Evolutionary conservation across 2,329 filamentous ascomycete species (phyloP).

Genomic region (Cordyceps cicadae): DNA sequence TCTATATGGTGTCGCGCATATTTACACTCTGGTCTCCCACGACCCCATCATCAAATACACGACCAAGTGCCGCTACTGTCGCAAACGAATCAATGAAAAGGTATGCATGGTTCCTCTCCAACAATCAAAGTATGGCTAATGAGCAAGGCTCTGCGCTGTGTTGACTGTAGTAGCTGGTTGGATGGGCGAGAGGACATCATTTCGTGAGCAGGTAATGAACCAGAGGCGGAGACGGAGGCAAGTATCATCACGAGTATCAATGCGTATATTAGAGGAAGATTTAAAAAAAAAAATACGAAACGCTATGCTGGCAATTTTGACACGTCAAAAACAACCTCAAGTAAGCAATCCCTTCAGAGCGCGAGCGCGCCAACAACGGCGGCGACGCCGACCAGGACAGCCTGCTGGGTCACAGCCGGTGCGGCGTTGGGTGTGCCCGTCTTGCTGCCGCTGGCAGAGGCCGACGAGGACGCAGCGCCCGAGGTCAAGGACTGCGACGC

Average conservation of each 20-base stretch:
- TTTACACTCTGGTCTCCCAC: slow-evolving; percentile 52
- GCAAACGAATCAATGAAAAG: slow-evolving; percentile 54
- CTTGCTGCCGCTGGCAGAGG: slow-evolving; percentile 13
- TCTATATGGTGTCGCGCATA: slow-evolving; percentile 54
- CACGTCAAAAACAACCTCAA: neutral
- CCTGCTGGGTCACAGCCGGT: slow-evolving; percentile 26
- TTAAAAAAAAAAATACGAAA: neutral
- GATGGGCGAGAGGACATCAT: slow-evolving; percentile 38
- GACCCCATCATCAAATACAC: slow-evolving; percentile 65
- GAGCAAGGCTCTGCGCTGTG: slow-evolving; percentile 35
- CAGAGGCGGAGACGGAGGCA: neutral
- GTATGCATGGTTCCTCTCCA: slow-evolving; percentile 26
- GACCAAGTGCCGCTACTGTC: slow-evolving; percentile 60
- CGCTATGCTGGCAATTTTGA: neutral
- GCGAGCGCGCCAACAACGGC: slow-evolving; percentile 28
- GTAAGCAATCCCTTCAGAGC: slow-evolving; percentile 18
- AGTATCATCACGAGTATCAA: neutral
- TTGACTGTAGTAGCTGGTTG: slow-evolving; percentile 44
- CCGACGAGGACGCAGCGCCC: slow-evolving; percentile 10
- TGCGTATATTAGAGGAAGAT: neutral
- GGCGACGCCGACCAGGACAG: slow-evolving; percentile 27
- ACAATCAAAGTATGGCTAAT: slow-evolving; percentile 9
- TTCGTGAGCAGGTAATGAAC: neutral
- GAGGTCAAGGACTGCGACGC: slow-evolving; percentile 12
- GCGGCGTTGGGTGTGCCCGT: slow-evolving; percentile 22